Percentiles rank a stretch among this genome's conserved stretches.
phyloP scores from a whole-genome alignment of 2,329 filamentous ascomycete species.

The Penicillium sp. region DNA sequence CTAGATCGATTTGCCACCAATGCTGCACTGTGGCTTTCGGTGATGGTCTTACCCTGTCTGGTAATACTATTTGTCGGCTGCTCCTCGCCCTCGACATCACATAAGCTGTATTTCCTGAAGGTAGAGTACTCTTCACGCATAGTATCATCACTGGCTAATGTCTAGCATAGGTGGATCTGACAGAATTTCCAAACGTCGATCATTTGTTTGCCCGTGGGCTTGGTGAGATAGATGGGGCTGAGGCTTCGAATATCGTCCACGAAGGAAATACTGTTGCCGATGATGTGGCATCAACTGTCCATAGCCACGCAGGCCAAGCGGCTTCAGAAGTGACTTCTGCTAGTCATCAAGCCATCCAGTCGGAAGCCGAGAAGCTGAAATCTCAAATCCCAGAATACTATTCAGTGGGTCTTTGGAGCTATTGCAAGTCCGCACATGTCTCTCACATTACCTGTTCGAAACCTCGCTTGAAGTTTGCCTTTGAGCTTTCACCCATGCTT shows the following conservation, averaged over 20 bases:
- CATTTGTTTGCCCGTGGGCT: not conserved
- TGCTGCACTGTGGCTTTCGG: no score
- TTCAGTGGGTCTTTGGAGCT: slow-evolving; percentile 13
- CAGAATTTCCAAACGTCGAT: slow-evolving; percentile 3
- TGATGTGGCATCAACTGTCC: not conserved
- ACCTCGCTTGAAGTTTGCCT: slow-evolving; percentile 11
- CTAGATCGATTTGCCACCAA: no score
- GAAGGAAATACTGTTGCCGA: not conserved
- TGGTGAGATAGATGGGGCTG: not conserved
- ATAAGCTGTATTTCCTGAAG: slow-evolving; percentile 2
- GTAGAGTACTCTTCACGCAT: not conserved
- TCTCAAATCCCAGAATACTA: slow-evolving; percentile 9
- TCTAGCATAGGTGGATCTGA: slow-evolving; percentile 5
- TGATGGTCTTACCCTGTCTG: no score
- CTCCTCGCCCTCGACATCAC: not conserved
- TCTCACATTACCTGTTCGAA: slow-evolving; percentile 5
- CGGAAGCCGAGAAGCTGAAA: slow-evolving; percentile 5
- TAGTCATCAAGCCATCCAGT: not conserved
- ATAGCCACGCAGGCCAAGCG: not conserved
- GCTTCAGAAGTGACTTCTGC: not conserved
- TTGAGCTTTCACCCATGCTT: slow-evolving; percentile 9
- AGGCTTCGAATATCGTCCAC: not conserved
- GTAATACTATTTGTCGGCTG: no score
- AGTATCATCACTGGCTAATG: not conserved
- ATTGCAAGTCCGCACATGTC: slow-evolving; percentile 4